Percentiles rank a stretch among this genome's conserved stretches.
phyloP scores from a whole-genome alignment of 371 early-diverging fungal genomes.

The Mortierella sp. region DNA sequence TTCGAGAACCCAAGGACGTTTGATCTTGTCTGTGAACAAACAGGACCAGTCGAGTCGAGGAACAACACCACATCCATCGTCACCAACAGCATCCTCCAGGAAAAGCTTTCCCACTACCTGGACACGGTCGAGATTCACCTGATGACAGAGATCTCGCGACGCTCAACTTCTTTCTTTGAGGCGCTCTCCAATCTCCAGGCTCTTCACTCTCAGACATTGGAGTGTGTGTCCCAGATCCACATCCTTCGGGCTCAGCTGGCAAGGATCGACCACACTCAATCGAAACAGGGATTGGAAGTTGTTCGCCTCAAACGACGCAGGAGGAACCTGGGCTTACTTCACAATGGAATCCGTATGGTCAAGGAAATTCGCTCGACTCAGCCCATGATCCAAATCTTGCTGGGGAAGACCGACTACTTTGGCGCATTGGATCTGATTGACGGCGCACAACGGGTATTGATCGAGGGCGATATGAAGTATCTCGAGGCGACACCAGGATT shows the following conservation, averaged over 20 bases:
- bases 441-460: conserved; percentile 72
- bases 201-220: conserved; percentile 88
- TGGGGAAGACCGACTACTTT: conserved; percentile 85
- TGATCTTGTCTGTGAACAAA: conserved; percentile 78
- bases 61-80: conserved; percentile 65
- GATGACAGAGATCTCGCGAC: conserved; percentile 88
- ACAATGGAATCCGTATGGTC: conserved; percentile 76
- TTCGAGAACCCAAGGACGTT: conserved; percentile 91
- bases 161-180: conserved; percentile 93
- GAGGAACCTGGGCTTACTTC: conserved; percentile 76
- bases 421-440: conserved; percentile 90
- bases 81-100: conserved; percentile 83
- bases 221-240: conserved; percentile 88
- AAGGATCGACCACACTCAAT: conserved; percentile 73
- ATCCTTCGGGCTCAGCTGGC: conserved; percentile 78
- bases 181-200: conserved; percentile 93
- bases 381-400: conserved; percentile 84
- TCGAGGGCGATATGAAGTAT: conserved; percentile 58
- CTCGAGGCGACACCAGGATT: conserved; percentile 43
- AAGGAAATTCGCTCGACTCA: conserved; percentile 81
- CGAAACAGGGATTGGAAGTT: conserved; percentile 84
- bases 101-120: conserved; percentile 88
- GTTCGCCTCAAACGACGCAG: conserved; percentile 82
- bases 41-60: conserved; percentile 49
- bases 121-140: conserved; percentile 95